Percentiles rank a stretch among this genome's conserved stretches.
Conservation (phyloP, 192 early-diverging fungal genomes). For the Cetraspora pellucida region DNA sequence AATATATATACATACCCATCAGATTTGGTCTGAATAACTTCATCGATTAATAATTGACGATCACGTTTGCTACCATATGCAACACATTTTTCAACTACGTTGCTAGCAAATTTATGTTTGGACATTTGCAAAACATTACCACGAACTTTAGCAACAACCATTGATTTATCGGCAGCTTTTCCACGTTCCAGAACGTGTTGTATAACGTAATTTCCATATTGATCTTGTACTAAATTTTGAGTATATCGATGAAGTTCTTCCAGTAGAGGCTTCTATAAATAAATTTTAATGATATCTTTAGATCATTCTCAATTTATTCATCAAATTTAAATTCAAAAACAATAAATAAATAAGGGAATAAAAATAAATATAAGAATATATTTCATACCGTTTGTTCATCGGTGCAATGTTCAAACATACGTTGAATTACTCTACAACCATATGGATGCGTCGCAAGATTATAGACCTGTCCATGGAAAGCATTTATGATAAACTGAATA, state of each 20-base stretch:
- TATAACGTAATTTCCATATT: constrained; percentile 99
- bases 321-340: too few relatives aligned
- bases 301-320: too few relatives aligned
- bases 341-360: neutral
- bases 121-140: constrained; percentile 91
- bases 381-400: constrained; percentile 73
- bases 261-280: constrained; percentile 72
- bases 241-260: constrained; percentile 95
- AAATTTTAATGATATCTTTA: neutral
- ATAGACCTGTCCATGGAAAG: constrained; percentile 97
- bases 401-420: constrained; percentile 99
- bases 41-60: constrained; percentile 88
- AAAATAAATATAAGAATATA: neutral
- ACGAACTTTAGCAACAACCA: constrained; percentile 87
- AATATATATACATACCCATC: constrained; percentile 64
- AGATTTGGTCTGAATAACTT: constrained; percentile 81
- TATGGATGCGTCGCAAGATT: constrained; percentile 97
- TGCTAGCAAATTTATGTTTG: constrained; percentile 99
- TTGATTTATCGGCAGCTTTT: constrained; percentile 80
- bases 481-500: constrained; percentile 95
- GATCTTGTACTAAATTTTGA: constrained; percentile 91
- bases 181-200: constrained; percentile 98
- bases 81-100: constrained; percentile 99
- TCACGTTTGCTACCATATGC: constrained; percentile 87
- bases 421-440: constrained; percentile 97